These are phyloP conservation scores for Candida tunisiensis DNA, from an alignment of 1,139 yeast genomes.

Conservation along the genomic window DNA sequence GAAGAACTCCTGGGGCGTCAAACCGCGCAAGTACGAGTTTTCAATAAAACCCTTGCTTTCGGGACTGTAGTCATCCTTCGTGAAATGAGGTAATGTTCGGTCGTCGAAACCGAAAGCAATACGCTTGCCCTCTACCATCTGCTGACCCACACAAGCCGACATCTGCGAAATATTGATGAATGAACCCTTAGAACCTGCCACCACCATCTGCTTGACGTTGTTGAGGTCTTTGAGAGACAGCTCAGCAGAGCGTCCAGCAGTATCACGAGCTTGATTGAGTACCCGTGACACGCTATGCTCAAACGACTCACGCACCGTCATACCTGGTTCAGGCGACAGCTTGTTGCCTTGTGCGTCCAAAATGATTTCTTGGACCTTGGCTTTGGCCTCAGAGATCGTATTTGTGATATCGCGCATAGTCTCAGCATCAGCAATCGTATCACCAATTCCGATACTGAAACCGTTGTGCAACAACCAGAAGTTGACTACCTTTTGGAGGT, in stretches of 20 bases:
- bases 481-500: slow-evolving; percentile 87
- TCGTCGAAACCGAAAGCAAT: slow-evolving; percentile 95
- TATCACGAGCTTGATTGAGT: slow-evolving; percentile 96
- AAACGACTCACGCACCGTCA: slow-evolving; percentile 96
- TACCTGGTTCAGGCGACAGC: slow-evolving; percentile 95
- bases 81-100: slow-evolving; percentile 93
- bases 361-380: slow-evolving; percentile 84
- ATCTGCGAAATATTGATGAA: slow-evolving; percentile 97
- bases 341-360: slow-evolving; percentile 79
- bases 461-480: slow-evolving; percentile 95
- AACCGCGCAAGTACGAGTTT: slow-evolving; percentile 90
- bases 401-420: slow-evolving; percentile 90
- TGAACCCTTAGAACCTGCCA: slow-evolving; percentile 98
- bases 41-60: slow-evolving; percentile 97
- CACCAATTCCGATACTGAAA: slow-evolving; percentile 98
- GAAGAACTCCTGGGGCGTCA: slow-evolving; percentile 97
- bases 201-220: slow-evolving; percentile 97
- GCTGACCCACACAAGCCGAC: slow-evolving; percentile 99
- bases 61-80: slow-evolving; percentile 96
- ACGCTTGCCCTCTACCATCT: slow-evolving; percentile 98
- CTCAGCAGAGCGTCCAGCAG: slow-evolving; percentile 98
- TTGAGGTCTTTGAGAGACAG: slow-evolving; percentile 85
- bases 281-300: slow-evolving; percentile 95
- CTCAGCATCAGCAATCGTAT: slow-evolving; percentile 94
- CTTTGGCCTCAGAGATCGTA: slow-evolving; percentile 85